Base-by-base conservation (phyloP, 202 grass and related monocot genomes). In the Eragrostis tef region DNA sequence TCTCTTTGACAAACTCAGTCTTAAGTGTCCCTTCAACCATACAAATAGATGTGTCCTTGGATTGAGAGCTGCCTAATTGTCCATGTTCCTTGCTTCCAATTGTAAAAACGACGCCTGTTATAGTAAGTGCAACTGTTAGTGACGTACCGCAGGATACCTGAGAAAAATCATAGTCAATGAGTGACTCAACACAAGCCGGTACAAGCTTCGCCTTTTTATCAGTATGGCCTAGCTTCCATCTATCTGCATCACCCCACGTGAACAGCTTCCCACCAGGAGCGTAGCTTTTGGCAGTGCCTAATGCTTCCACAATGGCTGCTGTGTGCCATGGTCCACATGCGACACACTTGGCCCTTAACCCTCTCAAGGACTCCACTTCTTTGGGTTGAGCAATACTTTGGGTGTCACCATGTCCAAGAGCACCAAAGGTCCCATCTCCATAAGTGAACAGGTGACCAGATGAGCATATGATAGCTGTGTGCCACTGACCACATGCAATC, bases 281-380 rank as follows among this genome's bases (percentile, higher is more conserved):
- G 85, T 85, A 93, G 66, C 81, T 93, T 75, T 96, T 96, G 48
- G 75, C 79, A 81, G 53, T 88, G 73, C 93, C 83, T 85, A 87
- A 61, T 81, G 86, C 89, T 80, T 96, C 96, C 45, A 93, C 89
- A 81, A 99, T 87, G 70, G 96, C 92, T 73, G 93, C 87, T 51
- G 93, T 96, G 78, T 96, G 96, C 92, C 93, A 99, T 69, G 91
- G 96, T 59, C 96, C 96, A 80, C 96, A 99, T 59, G 96, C 89
- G 6, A 92, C 83, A 9, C 81, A 93, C 83, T 93, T 96, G 67
- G 85, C 67, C 90, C 89, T 89, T 54, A 87, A 64, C 45, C 96
- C 96, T 83, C 90, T 96, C 14, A 99, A 83, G 67, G 90, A 93
- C 70, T 92, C 84, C 9, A 99, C 96, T 85, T 91, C 83, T 90